These are phyloP conservation scores for Pythium dissimile DNA, from an alignment of 352 stramenopile genomes.

Conservation along the genomic window DNA sequence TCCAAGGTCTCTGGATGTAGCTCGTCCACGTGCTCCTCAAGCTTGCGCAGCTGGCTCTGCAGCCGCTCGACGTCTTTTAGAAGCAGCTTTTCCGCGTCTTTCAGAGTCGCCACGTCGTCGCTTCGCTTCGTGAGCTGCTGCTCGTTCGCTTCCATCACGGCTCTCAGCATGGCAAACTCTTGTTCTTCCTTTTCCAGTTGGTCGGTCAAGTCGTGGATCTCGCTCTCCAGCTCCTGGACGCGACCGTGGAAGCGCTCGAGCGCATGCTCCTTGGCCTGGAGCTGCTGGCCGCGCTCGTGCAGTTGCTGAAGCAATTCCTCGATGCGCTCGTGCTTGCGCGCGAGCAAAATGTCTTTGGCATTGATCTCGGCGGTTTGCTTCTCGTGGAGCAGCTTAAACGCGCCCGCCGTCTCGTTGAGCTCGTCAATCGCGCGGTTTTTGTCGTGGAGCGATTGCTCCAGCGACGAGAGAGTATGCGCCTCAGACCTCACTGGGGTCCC, in stretches of 20 bases:
- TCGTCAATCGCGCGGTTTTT: slow-evolving; percentile 18
- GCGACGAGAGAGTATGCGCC: too few species aligned
- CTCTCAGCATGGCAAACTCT: slow-evolving; percentile 59
- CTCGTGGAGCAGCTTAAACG: slow-evolving; percentile 48
- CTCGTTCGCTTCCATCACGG: slow-evolving; percentile 50
- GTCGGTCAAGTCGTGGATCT: slow-evolving; percentile 36
- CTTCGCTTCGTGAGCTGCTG: slow-evolving; percentile 35
- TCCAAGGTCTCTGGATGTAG: slow-evolving; percentile 42
- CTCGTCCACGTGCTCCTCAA: slow-evolving; percentile 45
- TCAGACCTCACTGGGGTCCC: too few species aligned
- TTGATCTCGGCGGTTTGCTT: slow-evolving; percentile 64
- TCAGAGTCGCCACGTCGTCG: slow-evolving; percentile 25
- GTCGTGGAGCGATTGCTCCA: slow-evolving; percentile 2
- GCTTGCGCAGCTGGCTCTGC: slow-evolving; percentile 30
- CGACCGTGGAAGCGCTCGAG: too few species aligned
- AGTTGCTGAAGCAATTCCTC: slow-evolving; percentile 56
- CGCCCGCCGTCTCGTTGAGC: slow-evolving; percentile 13
- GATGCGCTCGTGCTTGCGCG: slow-evolving; percentile 56
- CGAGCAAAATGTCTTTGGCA: slow-evolving; percentile 58
- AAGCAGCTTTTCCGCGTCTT: slow-evolving; percentile 34
- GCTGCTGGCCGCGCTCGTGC: slow-evolving; percentile 19
- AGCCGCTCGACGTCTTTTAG: slow-evolving; percentile 42
- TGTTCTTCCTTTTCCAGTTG: slow-evolving; percentile 65
- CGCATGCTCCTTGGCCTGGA: too few species aligned
- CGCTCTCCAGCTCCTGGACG: slow-evolving; percentile 19